Conservation (phyloP, 352 stramenopile species). For the Detonula confervacea region DNA sequence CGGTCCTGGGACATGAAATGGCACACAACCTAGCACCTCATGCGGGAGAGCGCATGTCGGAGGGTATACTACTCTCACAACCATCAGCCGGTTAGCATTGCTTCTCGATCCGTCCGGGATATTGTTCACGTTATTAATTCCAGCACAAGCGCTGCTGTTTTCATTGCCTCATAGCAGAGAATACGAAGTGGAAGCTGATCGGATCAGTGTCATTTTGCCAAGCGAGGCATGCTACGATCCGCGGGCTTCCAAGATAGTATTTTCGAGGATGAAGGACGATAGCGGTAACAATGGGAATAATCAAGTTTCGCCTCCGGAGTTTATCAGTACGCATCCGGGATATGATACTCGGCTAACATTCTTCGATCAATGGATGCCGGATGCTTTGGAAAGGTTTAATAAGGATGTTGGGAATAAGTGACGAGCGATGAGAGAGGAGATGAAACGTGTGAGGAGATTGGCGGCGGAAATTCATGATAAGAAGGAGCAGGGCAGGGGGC, state of each 20-base stretch:
- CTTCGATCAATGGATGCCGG: constrained; percentile 73
- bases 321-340: constrained; percentile 77
- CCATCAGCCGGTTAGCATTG: constrained; percentile 53
- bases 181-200: constrained; percentile 80
- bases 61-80: constrained; percentile 55
- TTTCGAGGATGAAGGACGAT: constrained; percentile 62
- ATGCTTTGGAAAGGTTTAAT: constrained; percentile 54
- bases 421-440: constrained; percentile 51
- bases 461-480: constrained; percentile 23
- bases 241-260: constrained; percentile 65
- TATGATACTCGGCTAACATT: constrained; percentile 64
- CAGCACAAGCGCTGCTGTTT: constrained; percentile 33
- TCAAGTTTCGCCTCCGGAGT: constrained; percentile 60
- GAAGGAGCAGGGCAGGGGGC: neutral
- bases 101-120: constrained; percentile 78
- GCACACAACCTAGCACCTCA: constrained; percentile 70
- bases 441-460: constrained; percentile 51
- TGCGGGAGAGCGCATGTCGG: constrained; percentile 71
- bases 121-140: constrained; percentile 62
- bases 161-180: constrained; percentile 63
- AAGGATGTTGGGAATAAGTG: constrained; percentile 47
- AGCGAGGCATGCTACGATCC: constrained; percentile 81
- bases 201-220: constrained; percentile 74
- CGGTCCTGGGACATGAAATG: constrained; percentile 67
- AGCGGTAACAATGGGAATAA: constrained; percentile 18